phyloP scores from a whole-genome alignment of 176 grass and related monocot species.

The Panicum miliaceum region DNA sequence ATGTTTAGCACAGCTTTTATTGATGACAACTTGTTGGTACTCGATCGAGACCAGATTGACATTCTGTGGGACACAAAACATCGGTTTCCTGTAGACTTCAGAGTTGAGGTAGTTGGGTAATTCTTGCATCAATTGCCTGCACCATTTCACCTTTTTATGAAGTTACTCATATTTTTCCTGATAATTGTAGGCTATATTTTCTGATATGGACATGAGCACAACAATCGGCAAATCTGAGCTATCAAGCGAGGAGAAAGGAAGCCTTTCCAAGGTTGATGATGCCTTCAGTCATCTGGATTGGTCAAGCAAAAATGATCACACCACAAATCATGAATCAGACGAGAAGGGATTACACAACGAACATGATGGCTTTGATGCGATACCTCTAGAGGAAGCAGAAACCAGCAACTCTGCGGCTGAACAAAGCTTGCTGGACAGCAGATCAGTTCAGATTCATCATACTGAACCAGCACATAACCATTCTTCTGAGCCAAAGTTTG shows the following conservation, averaged over 20 bases:
- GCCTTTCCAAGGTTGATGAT: constrained; percentile 38
- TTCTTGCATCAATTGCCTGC: not conserved
- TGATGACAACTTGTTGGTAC: constrained; percentile 67
- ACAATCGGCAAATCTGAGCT: constrained; percentile 22
- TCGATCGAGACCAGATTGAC: constrained; percentile 83
- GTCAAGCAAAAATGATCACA: constrained; percentile 33
- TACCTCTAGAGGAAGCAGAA: constrained; percentile 44
- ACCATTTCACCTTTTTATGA: not conserved
- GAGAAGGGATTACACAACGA: constrained; percentile 2
- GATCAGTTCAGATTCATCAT: constrained; percentile 34
- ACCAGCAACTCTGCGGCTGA: not conserved
- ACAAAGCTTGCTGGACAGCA: constrained; percentile 29
- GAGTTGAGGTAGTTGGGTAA: constrained; percentile 70
- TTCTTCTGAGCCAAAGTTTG: constrained; percentile 24
- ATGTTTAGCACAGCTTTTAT: constrained; percentile 97
- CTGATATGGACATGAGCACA: constrained; percentile 35
- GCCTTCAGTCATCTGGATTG: constrained; percentile 43
- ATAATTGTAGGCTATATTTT: constrained; percentile 57
- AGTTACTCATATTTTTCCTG: not conserved
- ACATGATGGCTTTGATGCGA: constrained; percentile 35
- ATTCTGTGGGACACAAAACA: constrained; percentile 86
- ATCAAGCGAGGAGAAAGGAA: constrained; percentile 36
- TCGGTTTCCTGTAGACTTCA: constrained; percentile 87
- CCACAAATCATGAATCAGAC: constrained; percentile 20
- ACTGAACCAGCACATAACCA: constrained; percentile 26